Evolutionary conservation across 1,139 yeast genomes (phyloP).

Genomic region (Nematodospora anomalae): DNA sequence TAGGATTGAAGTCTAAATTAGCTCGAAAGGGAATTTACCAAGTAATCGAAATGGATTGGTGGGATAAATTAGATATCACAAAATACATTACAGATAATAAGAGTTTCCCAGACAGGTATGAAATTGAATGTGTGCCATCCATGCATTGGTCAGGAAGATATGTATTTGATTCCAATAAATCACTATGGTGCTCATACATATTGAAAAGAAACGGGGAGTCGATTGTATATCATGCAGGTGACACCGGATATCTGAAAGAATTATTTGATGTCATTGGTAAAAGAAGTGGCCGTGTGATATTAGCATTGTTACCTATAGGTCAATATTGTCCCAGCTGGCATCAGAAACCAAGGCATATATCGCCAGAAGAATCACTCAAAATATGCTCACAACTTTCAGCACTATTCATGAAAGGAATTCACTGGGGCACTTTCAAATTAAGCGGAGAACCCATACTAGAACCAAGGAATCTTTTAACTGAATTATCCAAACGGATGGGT

Average conservation of each 20-base stretch:
- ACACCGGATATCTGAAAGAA: slow-evolving; percentile 81
- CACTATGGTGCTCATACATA: slow-evolving; percentile 88
- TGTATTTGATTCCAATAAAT: slow-evolving; percentile 70
- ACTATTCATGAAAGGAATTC: slow-evolving; percentile 75
- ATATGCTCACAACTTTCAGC: slow-evolving; percentile 66
- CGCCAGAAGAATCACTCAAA: slow-evolving; percentile 72
- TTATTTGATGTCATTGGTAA: slow-evolving; percentile 64
- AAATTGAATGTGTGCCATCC: slow-evolving; percentile 86
- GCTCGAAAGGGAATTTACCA: slow-evolving; percentile 56
- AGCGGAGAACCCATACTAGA: slow-evolving; percentile 87
- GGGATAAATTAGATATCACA: slow-evolving; percentile 64
- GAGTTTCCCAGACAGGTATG: slow-evolving; percentile 54
- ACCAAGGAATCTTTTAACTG: slow-evolving; percentile 53
- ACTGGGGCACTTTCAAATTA: slow-evolving; percentile 92
- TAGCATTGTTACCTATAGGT: slow-evolving; percentile 87
- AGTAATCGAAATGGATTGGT: slow-evolving; percentile 83
- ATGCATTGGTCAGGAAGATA: slow-evolving; percentile 97
- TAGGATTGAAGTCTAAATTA: slow-evolving; percentile 66
- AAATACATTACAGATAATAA: slow-evolving; percentile 26
- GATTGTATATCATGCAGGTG: slow-evolving; percentile 87
- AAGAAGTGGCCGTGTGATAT: slow-evolving; percentile 60
- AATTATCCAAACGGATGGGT: slow-evolving; percentile 22
- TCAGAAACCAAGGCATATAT: slow-evolving; percentile 83
- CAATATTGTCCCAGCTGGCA: slow-evolving; percentile 97
- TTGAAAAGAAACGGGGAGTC: slow-evolving; percentile 66